Conservation (phyloP, 2,329 filamentous ascomycete species). For the Sarocladiaceae sp. region DNA sequence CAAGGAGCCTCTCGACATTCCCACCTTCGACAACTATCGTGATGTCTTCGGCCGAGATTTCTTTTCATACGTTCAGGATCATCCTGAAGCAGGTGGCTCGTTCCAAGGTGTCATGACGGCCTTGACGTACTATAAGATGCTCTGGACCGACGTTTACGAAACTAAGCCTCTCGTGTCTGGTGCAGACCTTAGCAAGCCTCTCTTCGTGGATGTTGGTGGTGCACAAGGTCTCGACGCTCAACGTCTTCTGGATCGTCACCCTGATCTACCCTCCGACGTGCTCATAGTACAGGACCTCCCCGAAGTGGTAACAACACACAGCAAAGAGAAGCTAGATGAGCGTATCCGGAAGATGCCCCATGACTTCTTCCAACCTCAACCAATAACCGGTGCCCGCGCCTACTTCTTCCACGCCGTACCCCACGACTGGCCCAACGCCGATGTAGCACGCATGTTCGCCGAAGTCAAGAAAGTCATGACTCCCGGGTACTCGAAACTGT, state of each 20-base stretch:
- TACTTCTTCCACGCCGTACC: slow-evolving; percentile 33
- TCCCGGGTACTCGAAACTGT: slow-evolving; percentile 27
- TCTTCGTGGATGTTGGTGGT: slow-evolving; percentile 35
- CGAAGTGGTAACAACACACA: slow-evolving; percentile 24
- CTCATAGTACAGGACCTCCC: slow-evolving; percentile 35
- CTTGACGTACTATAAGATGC: slow-evolving; percentile 26
- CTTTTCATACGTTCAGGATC: slow-evolving; percentile 25
- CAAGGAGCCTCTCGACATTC: slow-evolving; percentile 23
- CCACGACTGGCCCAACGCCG: slow-evolving; percentile 32
- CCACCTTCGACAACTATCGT: slow-evolving; percentile 11
- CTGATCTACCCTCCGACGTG: slow-evolving; percentile 23
- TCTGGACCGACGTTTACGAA: slow-evolving; percentile 29
- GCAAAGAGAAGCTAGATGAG: slow-evolving; percentile 16
- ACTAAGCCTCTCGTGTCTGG: slow-evolving; percentile 17
- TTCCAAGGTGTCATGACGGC: slow-evolving; percentile 31
- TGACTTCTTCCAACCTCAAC: slow-evolving; percentile 20
- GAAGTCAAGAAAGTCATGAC: slow-evolving; percentile 28
- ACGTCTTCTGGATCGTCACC: slow-evolving; percentile 24
- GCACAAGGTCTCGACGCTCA: slow-evolving; percentile 31
- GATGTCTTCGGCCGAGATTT: slow-evolving; percentile 22
- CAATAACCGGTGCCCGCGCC: slow-evolving; percentile 20
- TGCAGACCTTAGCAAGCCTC: slow-evolving; percentile 15
- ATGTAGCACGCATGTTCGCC: slow-evolving; percentile 23
- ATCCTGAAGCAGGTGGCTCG: slow-evolving; percentile 20
- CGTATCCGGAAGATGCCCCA: slow-evolving; percentile 16